phyloP scores from a whole-genome alignment of 495 filamentous ascomycete species.

The Penicillium coprophilum region DNA sequence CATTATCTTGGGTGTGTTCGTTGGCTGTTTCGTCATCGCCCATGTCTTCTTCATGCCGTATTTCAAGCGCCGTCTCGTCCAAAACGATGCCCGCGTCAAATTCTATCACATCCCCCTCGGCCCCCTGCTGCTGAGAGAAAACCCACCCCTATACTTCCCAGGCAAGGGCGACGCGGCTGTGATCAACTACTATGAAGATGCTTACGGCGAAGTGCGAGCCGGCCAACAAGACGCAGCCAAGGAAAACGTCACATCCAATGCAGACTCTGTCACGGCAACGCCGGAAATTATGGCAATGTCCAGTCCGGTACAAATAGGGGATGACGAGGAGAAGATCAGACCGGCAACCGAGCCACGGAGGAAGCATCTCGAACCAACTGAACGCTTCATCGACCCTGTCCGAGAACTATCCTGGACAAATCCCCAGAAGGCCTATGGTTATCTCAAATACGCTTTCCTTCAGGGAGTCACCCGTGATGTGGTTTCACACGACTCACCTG shows the following conservation, averaged over 20 bases:
- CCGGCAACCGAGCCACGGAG: conserved; percentile 28
- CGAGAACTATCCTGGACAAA: conserved; percentile 29
- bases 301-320: conserved; percentile 9
- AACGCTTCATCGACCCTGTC: conserved; percentile 38
- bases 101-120: conserved; percentile 60
- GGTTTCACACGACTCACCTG: conserved; percentile 44
- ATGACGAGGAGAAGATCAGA: conserved; percentile 67
- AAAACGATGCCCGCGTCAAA: conserved; percentile 54
- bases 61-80: conserved; percentile 57
- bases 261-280: conserved; percentile 64
- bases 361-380: conserved; percentile 29
- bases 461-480: conserved; percentile 63
- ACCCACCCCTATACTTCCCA: conserved; percentile 49
- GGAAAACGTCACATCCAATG: conserved; percentile 10
- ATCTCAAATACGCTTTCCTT: conserved; percentile 48
- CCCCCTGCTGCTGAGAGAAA: conserved; percentile 49
- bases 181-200: conserved; percentile 52
- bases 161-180: conserved; percentile 44
- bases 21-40: conserved; percentile 51
- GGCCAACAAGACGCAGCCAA: conserved; percentile 18
- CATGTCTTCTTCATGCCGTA: conserved; percentile 63
- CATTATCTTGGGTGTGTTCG: conserved; percentile 58
- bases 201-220: conserved; percentile 28
- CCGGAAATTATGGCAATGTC: conserved; percentile 66
- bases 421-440: conserved; percentile 41